Evolutionary conservation across 441 rosid species (phyloP).

Genomic region (Croton setiger): DNA sequence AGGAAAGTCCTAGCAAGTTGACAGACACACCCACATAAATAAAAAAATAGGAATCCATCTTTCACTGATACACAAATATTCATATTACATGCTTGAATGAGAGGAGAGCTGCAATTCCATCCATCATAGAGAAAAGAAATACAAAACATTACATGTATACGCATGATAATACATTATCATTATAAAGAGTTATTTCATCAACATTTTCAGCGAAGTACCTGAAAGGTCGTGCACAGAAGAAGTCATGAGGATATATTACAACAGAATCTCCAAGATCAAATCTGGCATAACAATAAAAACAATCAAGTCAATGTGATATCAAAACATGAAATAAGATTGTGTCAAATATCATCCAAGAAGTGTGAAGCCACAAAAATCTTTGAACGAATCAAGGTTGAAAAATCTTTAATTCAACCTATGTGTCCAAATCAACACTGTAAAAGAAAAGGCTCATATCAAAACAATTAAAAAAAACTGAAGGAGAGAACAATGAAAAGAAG

Average conservation of each 20-base stretch:
- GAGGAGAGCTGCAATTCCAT: neutral
- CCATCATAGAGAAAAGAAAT: neutral
- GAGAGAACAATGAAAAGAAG: neutral
- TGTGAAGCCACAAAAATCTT: neutral
- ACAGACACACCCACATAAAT: too few species aligned
- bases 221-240: conserved; percentile 49
- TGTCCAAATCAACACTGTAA: conserved; percentile 4
- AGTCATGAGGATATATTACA: conserved; percentile 40
- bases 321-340: conserved; percentile 10
- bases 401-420: neutral
- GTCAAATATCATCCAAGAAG: conserved; percentile 10
- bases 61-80: too few species aligned
- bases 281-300: conserved; percentile 27
- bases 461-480: neutral
- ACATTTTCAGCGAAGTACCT: conserved; percentile 35
- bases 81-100: neutral
- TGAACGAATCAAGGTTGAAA: neutral
- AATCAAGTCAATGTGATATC: conserved; percentile 10
- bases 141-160: neutral
- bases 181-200: conserved; percentile 14
- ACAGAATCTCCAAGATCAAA: conserved; percentile 26
- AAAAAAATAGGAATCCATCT: neutral
- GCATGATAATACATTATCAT: neutral
- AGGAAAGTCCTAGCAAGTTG: too few species aligned
- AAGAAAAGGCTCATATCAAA: conserved; percentile 4